Percentiles rank a stretch among this genome's conserved stretches.
These are phyloP conservation scores for Boletus vinaceobasis DNA, from an alignment of 768 basidiomycete species.

Conservation along the genomic window DNA sequence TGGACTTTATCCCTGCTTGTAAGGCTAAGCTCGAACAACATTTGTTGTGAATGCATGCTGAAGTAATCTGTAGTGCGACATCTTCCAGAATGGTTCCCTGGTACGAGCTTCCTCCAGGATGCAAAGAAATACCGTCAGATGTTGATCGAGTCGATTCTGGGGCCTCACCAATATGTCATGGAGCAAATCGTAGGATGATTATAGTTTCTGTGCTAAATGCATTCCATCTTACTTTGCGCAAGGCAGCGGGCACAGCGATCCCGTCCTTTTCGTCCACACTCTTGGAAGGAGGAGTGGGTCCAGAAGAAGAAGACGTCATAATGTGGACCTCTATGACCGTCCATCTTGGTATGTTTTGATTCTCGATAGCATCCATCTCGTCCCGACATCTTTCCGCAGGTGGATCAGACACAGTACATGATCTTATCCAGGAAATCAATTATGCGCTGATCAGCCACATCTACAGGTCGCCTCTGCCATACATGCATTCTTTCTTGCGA, in stretches of 20 bases:
- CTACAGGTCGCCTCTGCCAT: conserved; percentile 13
- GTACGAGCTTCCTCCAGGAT: conserved; percentile 32
- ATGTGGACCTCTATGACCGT: conserved; percentile 15
- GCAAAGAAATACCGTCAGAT: conserved; percentile 25
- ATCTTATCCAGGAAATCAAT: conserved; percentile 36
- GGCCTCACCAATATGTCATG: conserved; percentile 43
- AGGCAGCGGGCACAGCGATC: conserved; percentile 18
- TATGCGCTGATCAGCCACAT: conserved; percentile 6
- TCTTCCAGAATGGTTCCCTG: conserved; percentile 36
- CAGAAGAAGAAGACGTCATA: conserved; percentile 18
- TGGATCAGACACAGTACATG: conserved; percentile 43
- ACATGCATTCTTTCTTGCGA: conserved; percentile 24
- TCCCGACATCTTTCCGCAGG: conserved; percentile 12
- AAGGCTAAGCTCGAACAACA: background rate
- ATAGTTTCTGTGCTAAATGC: background rate
- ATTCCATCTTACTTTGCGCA: background rate
- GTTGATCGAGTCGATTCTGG: conserved; percentile 38
- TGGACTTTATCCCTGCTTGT: conserved; percentile 23
- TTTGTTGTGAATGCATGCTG: background rate
- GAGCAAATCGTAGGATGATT: conserved; percentile 42
- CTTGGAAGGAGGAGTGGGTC: conserved; percentile 7
- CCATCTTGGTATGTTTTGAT: conserved; percentile 7
- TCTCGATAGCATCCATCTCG: background rate
- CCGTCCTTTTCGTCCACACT: conserved; percentile 20
- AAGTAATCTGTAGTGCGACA: conserved; percentile 20